Evolutionary conservation across 345 rosid genomes (phyloP).

Genomic region (Pistacia vera): DNA sequence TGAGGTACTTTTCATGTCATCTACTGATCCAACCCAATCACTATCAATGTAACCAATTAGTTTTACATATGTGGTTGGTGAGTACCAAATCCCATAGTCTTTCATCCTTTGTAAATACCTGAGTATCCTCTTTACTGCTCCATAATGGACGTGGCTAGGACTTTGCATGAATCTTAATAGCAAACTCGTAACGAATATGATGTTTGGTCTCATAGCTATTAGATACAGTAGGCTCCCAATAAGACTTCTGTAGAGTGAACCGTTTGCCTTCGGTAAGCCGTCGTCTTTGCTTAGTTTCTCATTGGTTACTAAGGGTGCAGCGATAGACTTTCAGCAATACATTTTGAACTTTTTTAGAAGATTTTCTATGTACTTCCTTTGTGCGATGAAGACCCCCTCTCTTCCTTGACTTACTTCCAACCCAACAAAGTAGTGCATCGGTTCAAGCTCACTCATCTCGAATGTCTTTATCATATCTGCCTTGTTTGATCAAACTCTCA

Average conservation of each 20-base stretch:
- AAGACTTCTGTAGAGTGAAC: not conserved
- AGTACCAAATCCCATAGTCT: not conserved
- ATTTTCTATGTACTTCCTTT: not conserved
- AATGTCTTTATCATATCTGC: slow-evolving; percentile 1
- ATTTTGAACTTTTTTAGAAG: slow-evolving; percentile 7
- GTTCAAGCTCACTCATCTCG: not conserved
- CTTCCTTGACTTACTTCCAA: not conserved
- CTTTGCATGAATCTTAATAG: not conserved
- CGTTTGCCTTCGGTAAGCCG: not conserved
- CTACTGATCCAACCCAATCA: too few species aligned
- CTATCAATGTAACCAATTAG: not conserved
- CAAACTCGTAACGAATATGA: not conserved
- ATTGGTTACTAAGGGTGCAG: not conserved
- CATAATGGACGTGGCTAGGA: not conserved
- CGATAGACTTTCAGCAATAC: not conserved
- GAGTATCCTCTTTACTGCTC: too few species aligned
- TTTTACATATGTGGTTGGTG: not conserved
- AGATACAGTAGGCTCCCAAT: not conserved
- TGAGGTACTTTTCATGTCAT: not conserved
- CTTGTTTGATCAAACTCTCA: not conserved
- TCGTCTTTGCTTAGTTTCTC: not conserved
- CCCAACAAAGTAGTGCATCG: slow-evolving; percentile 10
- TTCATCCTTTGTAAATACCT: not conserved
- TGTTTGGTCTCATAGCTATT: not conserved
- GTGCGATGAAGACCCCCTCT: not conserved